These are phyloP conservation scores for Phoma herbarum DNA, from an alignment of 2,329 filamentous ascomycete species.

Conservation along the genomic window DNA sequence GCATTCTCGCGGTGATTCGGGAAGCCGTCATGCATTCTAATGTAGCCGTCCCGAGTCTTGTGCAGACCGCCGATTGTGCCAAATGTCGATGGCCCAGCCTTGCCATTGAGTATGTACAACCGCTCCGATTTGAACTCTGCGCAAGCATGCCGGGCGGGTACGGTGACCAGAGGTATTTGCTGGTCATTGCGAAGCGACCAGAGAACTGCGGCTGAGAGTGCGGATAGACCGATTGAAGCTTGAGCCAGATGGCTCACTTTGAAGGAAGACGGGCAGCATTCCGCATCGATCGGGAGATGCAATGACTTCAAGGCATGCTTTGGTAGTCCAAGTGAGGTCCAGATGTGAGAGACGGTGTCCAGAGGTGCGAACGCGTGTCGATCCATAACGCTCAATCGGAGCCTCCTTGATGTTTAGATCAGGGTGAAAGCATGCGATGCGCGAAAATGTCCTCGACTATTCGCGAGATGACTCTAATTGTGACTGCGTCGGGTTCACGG, in stretches of 20 bases:
- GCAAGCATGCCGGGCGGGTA: slow-evolving; percentile 58
- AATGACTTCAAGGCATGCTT: slow-evolving; percentile 33
- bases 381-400: slow-evolving; percentile 20
- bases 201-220: slow-evolving; percentile 60
- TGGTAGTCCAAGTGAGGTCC: slow-evolving; percentile 40
- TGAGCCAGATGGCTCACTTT: slow-evolving; percentile 64
- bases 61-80: slow-evolving; percentile 63
- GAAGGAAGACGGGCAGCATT: slow-evolving; percentile 61
- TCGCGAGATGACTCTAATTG: neutral
- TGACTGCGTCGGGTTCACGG: neutral
- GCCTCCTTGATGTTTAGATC: neutral
- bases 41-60: slow-evolving; percentile 60
- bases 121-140: slow-evolving; percentile 64
- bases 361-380: slow-evolving; percentile 34
- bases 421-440: neutral
- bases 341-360: slow-evolving; percentile 44
- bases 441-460: neutral
- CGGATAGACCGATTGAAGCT: slow-evolving; percentile 61
- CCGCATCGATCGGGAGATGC: slow-evolving; percentile 28
- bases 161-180: slow-evolving; percentile 51
- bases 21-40: slow-evolving; percentile 66
- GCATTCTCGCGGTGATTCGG: slow-evolving; percentile 60
- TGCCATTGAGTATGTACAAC: slow-evolving; percentile 57
- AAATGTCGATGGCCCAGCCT: slow-evolving; percentile 47
- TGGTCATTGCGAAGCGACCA: slow-evolving; percentile 47